Base-by-base conservation (phyloP, 2,329 filamentous ascomycete species). In the Xylaria sp. region DNA sequence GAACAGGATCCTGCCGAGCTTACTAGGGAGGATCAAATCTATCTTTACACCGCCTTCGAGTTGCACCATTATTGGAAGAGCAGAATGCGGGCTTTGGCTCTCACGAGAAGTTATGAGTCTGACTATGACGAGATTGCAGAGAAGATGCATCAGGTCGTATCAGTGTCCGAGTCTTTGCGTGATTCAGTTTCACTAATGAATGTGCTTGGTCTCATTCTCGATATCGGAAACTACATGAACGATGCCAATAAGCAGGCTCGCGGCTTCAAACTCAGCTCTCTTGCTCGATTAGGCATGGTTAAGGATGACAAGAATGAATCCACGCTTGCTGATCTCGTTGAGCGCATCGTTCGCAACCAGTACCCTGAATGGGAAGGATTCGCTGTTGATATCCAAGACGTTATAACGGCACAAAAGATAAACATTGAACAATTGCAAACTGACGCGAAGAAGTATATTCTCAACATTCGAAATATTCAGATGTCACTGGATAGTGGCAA, bases 211-310 rank as follows among this genome's bases (percentile, higher is more conserved):
- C 87, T 98, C 71, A 99, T 99, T 81, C 85, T 99, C 76, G 95
- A 98, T 80, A 97, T 99, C 78, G 96, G 96, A 81, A 99, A 99
- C 82, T 99, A 97, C 86, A 99, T 99, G 96, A 99, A 99, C 85
- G 96, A 98, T 79, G 92, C 94, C 65, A 98, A 98, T 83, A 99
- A 99, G 84, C 96, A 98, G 82, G 96, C 96, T 3, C 93, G 92
- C 67, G 96, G 96, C 71, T 99, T 99, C 90, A 99, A 99, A 84
- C 89, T 99, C 15, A 96, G 94, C 78, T 98, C 96, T 6, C 90
- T 99, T 58, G 93, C 93, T 34, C 90, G 96, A 65, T 85, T 99
- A 65, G 94, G 92, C 70, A 98, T 99, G 94, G 93, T 98, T 78
- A 99, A 99, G 84, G 96, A 99, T 79, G 94, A 97, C 84, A 98